Base-by-base conservation (phyloP, 495 filamentous ascomycete species). In the Aeminium ludgeri region DNA sequence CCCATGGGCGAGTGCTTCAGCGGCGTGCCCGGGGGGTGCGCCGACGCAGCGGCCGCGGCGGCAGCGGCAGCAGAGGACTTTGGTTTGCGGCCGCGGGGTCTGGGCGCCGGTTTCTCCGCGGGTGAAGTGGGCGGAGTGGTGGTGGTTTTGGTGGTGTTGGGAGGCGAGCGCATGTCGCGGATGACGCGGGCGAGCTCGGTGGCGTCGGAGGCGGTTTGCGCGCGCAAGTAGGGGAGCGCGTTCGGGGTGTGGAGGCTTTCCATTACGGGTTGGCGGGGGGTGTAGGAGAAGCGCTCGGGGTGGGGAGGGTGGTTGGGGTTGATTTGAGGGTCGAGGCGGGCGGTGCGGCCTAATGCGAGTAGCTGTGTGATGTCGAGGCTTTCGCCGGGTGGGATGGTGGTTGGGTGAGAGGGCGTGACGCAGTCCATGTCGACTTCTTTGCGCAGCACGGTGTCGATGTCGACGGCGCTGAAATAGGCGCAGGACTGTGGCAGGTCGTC, bases 371-470 rank as follows among this genome's bases (percentile, higher is more conserved):
- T 94, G 54, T 86, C 82, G 16, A 96, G 51, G 41, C 70, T 81
- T 61, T 96, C 86, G 23, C 89, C 89, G 6, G 76, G 81, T 0
- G 82, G 73, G 36, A 97, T 95, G 29, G 73, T 70, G 18, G 68
- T 59, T 0, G 72, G 74, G 53, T 96, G 81, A 30, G 79, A 86
- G 7, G 91, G 89, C 1, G 89, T 97, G 35, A 94, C 58, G 56
- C 89, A 97, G 53, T 93, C 81, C 83, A 97, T 91, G 55, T 96
- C 77, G 15, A 97, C 91, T 54, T 97, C 89, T 56, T 97, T 97
- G 28, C 89, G 78, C 12, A 97, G 69, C 7, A 97, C 85, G 43
- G 77, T 71, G 54, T 97, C 89, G 46, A 97, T 82, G 52, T 97
- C 89, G 15, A 97, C 74, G 1, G 89, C 85, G 1, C 82, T 91